phyloP scores from a whole-genome alignment of 2,329 filamentous ascomycete genomes.

The Torrubiella hemipterigena region DNA sequence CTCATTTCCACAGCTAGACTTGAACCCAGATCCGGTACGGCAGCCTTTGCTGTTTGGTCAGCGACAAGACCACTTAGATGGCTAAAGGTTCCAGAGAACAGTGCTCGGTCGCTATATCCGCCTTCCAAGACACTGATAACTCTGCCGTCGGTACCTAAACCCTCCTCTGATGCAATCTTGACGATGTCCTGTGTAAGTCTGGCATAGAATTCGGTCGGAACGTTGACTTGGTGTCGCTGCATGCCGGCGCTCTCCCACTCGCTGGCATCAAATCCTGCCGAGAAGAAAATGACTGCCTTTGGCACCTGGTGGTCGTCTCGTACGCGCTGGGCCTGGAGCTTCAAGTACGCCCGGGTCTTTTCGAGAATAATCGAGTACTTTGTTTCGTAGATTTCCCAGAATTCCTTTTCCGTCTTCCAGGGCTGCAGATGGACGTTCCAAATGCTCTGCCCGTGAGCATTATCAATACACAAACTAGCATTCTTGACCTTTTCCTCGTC shows the following conservation, averaged over 20 bases:
- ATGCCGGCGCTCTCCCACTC: conserved; percentile 88
- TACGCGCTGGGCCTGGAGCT: conserved; percentile 56
- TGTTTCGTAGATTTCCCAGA: conserved; percentile 77
- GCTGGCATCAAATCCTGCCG: conserved; percentile 92
- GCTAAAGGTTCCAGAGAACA: conserved; percentile 79
- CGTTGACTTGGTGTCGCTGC: conserved; percentile 92
- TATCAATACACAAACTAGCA: conserved; percentile 87
- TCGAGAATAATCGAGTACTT: conserved; percentile 68
- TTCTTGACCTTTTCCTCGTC: conserved; percentile 88
- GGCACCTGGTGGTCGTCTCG: conserved; percentile 47
- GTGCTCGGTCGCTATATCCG: conserved; percentile 85
- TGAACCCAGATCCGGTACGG: conserved; percentile 9
- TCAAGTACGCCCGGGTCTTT: conserved; percentile 71
- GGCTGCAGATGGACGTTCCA: conserved; percentile 93
- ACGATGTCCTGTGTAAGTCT: conserved; percentile 79
- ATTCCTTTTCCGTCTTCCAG: conserved; percentile 74
- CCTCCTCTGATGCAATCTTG: conserved; percentile 68
- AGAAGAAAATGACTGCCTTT: conserved; percentile 84
- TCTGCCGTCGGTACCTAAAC: conserved; percentile 65
- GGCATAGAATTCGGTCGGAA: conserved; percentile 94
- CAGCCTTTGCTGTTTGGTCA: conserved; percentile 29
- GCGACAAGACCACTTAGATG: conserved; percentile 75
- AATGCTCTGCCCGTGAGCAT: conserved; percentile 83
- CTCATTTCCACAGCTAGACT: conserved; percentile 49
- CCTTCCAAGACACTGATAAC: conserved; percentile 92